These are phyloP conservation scores for Botrytis fabae DNA, from an alignment of 2,329 filamentous ascomycete genomes.

Conservation along the genomic window DNA sequence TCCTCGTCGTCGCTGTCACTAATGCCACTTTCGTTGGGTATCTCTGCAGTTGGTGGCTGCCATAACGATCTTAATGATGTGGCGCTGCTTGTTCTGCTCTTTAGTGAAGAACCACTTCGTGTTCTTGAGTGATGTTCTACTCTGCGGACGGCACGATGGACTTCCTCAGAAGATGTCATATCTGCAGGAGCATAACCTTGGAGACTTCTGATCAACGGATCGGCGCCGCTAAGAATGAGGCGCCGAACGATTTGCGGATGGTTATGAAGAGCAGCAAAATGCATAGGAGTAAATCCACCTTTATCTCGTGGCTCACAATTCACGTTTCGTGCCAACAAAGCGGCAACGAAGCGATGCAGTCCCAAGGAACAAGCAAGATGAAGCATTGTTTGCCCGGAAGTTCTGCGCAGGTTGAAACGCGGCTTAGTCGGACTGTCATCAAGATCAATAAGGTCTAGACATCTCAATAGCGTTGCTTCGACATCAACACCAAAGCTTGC, in stretches of 20 bases:
- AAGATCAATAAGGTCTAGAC: slow-evolving; percentile 76
- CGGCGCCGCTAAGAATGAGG: slow-evolving; percentile 71
- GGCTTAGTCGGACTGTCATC: slow-evolving; percentile 70
- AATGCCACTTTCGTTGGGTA: slow-evolving; percentile 43
- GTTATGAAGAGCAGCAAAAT: slow-evolving; percentile 76
- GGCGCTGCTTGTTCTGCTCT: slow-evolving; percentile 64
- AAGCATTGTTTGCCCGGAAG: slow-evolving; percentile 77
- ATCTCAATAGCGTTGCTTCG: slow-evolving; percentile 58
- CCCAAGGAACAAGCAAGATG: slow-evolving; percentile 77
- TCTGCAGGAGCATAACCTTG: slow-evolving; percentile 71
- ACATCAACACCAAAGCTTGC: slow-evolving; percentile 41
- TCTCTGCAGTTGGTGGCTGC: slow-evolving; percentile 53
- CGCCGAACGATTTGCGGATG: slow-evolving; percentile 74
- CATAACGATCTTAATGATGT: slow-evolving; percentile 67
- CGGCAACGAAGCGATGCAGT: slow-evolving; percentile 72
- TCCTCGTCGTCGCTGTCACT: slow-evolving; percentile 47
- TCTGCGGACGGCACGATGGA: slow-evolving; percentile 62
- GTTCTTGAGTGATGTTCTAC: slow-evolving; percentile 64
- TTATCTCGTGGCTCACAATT: slow-evolving; percentile 73
- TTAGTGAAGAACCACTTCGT: slow-evolving; percentile 61
- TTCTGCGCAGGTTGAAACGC: slow-evolving; percentile 62
- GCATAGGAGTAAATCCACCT: slow-evolving; percentile 78
- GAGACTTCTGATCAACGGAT: slow-evolving; percentile 67
- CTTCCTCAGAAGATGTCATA: slow-evolving; percentile 64
- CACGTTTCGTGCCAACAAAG: slow-evolving; percentile 74